Percentiles rank a stretch among this genome's conserved stretches.
Evolutionary conservation across 176 grass and related monocot genomes (phyloP).

Genomic region (Chloris gayana): DNA sequence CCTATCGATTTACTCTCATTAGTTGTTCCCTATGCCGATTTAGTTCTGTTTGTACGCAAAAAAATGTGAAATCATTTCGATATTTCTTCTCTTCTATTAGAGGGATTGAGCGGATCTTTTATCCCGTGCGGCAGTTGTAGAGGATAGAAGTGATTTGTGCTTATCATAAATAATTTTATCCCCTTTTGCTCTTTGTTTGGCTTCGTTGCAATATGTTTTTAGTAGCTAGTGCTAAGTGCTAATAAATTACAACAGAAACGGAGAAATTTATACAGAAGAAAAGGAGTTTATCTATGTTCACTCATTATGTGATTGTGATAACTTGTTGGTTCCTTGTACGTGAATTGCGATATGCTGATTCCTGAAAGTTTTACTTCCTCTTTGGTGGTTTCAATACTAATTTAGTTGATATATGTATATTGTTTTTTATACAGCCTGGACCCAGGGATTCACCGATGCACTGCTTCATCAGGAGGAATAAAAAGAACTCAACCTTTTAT

Average conservation of each 20-base stretch:
- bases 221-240: conserved; percentile 15
- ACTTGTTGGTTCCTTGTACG: neutral
- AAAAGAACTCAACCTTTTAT: conserved; percentile 81
- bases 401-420: neutral
- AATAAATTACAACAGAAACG: conserved; percentile 17
- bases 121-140: neutral
- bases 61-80: neutral
- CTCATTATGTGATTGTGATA: conserved; percentile 21
- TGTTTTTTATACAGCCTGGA: conserved; percentile 59
- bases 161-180: conserved; percentile 2
- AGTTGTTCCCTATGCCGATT: neutral
- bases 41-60: neutral
- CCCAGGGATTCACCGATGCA: conserved; percentile 80
- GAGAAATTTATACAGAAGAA: conserved; percentile 10
- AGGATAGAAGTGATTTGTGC: neutral
- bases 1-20: neutral
- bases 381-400: neutral
- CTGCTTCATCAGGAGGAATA: conserved; percentile 94
- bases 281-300: neutral
- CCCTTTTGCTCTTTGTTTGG: neutral
- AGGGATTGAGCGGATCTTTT: neutral
- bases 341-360: neutral
- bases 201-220: neutral
- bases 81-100: neutral
- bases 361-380: conserved; percentile 23